A percentile compares a stretch with the other conserved stretches of the same genome.
These are phyloP conservation scores for Styphnolobium japonicum DNA, from an alignment of 306 rosid genomes.

Conservation along the genomic window DNA sequence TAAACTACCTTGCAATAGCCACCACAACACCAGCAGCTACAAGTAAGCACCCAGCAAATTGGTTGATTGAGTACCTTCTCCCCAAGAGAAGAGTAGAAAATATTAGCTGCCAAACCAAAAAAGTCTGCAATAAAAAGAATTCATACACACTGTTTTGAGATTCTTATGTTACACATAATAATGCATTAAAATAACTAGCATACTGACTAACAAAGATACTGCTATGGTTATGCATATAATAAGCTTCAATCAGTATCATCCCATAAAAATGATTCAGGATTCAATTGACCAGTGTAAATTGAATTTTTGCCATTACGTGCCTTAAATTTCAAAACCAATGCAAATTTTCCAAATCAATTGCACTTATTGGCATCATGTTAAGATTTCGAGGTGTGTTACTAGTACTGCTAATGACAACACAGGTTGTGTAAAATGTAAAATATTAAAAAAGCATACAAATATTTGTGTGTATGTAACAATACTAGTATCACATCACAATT, in stretches of 20 bases:
- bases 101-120: slow-evolving; percentile 88
- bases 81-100: slow-evolving; percentile 61
- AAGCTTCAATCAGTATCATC: not conserved
- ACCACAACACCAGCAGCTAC: slow-evolving; percentile 72
- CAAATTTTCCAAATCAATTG: not conserved
- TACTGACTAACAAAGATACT: not conserved
- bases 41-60: slow-evolving; percentile 75
- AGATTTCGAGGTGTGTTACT: slow-evolving; percentile 9
- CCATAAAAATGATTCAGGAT: not conserved
- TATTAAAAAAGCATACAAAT: not conserved
- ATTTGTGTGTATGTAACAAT: not conserved
- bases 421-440: not conserved
- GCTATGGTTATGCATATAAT: not conserved
- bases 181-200: slow-evolving; percentile 9
- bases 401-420: not conserved
- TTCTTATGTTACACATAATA: not conserved
- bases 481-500: not conserved
- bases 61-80: slow-evolving; percentile 67
- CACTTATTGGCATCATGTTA: not conserved
- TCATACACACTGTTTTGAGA: slow-evolving; percentile 16
- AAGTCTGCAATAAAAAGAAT: slow-evolving; percentile 57
- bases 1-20: slow-evolving; percentile 73
- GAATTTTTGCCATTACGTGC: not conserved
- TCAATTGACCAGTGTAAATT: not conserved
- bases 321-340: not conserved